phyloP scores from a whole-genome alignment of 2,329 filamentous ascomycete species.

The Diaporthe ampelina region DNA sequence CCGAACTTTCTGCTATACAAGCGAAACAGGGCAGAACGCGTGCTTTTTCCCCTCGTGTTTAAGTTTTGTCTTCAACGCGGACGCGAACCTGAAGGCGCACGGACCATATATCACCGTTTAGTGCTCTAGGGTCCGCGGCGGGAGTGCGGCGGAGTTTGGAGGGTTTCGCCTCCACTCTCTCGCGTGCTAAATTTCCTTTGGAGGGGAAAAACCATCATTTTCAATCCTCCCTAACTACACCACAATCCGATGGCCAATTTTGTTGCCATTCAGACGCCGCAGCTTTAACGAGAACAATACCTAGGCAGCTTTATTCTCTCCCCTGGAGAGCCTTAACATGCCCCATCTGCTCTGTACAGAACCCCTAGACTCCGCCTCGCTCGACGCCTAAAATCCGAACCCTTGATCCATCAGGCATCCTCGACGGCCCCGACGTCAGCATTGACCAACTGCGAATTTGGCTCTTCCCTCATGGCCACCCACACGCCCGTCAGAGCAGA shows the following conservation, averaged over 20 bases:
- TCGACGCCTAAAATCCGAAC: conserved; percentile 24
- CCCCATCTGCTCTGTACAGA: conserved; percentile 16
- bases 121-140: background rate
- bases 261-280: conserved; percentile 28
- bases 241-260: background rate
- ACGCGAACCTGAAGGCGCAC: background rate
- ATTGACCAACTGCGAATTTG: background rate
- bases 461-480: conserved; percentile 36
- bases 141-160: background rate
- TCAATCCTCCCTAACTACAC: background rate
- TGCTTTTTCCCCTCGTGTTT: background rate
- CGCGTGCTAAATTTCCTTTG: conserved; percentile 34
- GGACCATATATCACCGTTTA: background rate
- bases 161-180: conserved; percentile 28
- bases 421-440: conserved; percentile 21
- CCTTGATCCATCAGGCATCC: conserved; percentile 26
- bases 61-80: conserved; percentile 14
- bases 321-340: conserved; percentile 35
- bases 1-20: background rate
- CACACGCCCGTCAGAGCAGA: conserved; percentile 39
- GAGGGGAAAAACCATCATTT: conserved; percentile 34
- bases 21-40: background rate
- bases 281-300: conserved; percentile 20
- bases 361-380: background rate
- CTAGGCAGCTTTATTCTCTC: conserved; percentile 1